Base-by-base conservation (phyloP, 345 rosid genomes). In the Citrus trifoliata region DNA sequence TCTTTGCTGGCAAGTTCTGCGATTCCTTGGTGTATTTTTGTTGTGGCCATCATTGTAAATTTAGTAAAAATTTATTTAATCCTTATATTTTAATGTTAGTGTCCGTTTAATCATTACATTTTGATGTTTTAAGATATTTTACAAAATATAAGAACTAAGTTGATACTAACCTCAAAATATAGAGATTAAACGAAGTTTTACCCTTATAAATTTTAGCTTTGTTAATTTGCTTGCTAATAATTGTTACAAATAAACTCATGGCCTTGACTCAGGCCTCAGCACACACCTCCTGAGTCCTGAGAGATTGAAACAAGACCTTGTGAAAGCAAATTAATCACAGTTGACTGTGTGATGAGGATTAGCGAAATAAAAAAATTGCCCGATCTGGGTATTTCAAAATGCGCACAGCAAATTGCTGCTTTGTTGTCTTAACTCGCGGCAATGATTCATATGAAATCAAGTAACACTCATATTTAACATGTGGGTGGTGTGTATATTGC, bases 21-120 rank as follows among this genome's bases (percentile, higher is more conserved):
- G 77, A 5, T 61, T 66, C n/a, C 10, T 46, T 3, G 3, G 37
- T 60, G 16, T 38, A 60, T 56, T 60, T 60, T 66, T 8, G 71
- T 32, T 33, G 38, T 67, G 56, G 60, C 60, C 66, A 78, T 62
- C 73, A 78, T 69, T 75, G 56, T 69, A 28, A 46, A 10, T 40
- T 2, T 0, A 13, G 4, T 40, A 10, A 40, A 40, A 40, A 0
- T 10, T 42, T 3, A 12, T 42, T 42, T 10, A 42, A 13, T 42
- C 0, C 0, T 0, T 3, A 42, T 42, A 12, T 42, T 42, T 42
- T 42, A 3, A 42, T 0, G 4, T 10, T 2, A 12, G 16, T 42
- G 1, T 12, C 4, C 0, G 3, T 8, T 40, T 1, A 10, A 5
- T 9, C 0, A 3, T 0, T 12, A 12, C 3, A 10, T 42, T 42